Base-by-base conservation (phyloP, 1,284 basidiomycete species). In the Boletus albobrunnescens region DNA sequence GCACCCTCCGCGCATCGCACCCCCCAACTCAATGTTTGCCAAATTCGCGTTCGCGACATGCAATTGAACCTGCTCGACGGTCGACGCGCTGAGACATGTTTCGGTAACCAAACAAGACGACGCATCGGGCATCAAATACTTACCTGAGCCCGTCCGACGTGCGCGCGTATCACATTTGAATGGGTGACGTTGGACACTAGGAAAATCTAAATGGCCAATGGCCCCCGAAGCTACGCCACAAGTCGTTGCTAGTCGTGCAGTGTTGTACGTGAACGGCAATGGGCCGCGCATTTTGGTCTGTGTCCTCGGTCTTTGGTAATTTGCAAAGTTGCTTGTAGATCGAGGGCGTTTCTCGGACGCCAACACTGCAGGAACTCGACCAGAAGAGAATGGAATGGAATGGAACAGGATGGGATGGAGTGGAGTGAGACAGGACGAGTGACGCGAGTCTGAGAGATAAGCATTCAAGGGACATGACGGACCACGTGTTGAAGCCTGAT, bases 371-470 rank as follows among this genome's bases (percentile, higher is more conserved):
- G n/a, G n/a, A n/a, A n/a, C n/a, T n/a, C n/a, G n/a, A n/a, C n/a
- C n/a, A n/a, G n/a, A n/a, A n/a, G n/a, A n/a, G n/a, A n/a, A n/a
- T n/a, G n/a, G n/a, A 27, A 27, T 27, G 10, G 26, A 27, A 27
- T 27, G 4, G 26, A 32, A 26, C 3, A 16, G 37, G 16, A 32
- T 4, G 27, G 16, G 1, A 30, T 9, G 16, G 16, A 13, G 19
- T 14, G 11, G 22, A n/a, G n/a, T n/a, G 11, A 26, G 13, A 13
- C 10, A 12, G 19, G 11, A 16, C 6, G 16, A 23, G 16, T n/a
- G 4, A 16, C 26, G 26, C 26, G 12, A 26, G 26, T 26, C 11
- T 26, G 22, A 32, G 30, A 56, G 52, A 50, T 52, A 50, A 37
- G 37, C 36, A 8, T 14, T 22, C 14, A 16, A 23, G 20, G 4